A percentile compares a stretch with the other conserved stretches of the same genome.
phyloP scores from a whole-genome alignment of 2,329 filamentous ascomycete genomes.

The Thelonectria rubi region DNA sequence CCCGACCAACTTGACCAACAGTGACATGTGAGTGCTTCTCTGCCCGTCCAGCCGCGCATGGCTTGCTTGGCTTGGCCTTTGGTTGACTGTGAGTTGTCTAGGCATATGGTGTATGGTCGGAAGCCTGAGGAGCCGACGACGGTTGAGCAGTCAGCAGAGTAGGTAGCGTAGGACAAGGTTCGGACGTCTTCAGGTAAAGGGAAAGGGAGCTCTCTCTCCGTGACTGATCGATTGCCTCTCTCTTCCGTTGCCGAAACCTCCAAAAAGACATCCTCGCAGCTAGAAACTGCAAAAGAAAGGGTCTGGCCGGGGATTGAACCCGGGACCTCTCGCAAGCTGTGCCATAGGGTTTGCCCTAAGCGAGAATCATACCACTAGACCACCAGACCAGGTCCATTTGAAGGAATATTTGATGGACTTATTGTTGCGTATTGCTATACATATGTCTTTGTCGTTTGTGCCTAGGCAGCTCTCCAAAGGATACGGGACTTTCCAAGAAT shows the following conservation, averaged over 20 bases:
- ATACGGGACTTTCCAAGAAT: too few species aligned
- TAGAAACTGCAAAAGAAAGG: conserved; percentile 26
- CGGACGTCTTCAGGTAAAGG: too few species aligned
- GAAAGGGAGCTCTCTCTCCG: too few species aligned
- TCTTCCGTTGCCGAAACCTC: too few species aligned
- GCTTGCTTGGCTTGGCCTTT: neutral
- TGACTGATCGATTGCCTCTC: too few species aligned
- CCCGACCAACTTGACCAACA: conserved; percentile 4
- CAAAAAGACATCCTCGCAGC: neutral
- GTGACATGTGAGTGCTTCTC: neutral
- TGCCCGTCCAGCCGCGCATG: too few species aligned
- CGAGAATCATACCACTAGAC: conserved; percentile 78
- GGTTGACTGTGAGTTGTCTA: neutral
- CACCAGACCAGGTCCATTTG: conserved; percentile 54
- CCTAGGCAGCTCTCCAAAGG: too few species aligned
- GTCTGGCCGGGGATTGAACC: conserved; percentile 58
- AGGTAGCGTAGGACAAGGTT: too few species aligned
- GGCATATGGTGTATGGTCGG: conserved; percentile 1
- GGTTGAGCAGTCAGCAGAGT: neutral
- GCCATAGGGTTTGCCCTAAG: conserved; percentile 64
- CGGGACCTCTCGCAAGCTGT: conserved; percentile 55
- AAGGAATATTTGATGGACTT: too few species aligned
- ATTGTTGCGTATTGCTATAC: too few species aligned
- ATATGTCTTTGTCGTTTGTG: too few species aligned
- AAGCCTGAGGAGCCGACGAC: neutral